Evolutionary conservation across 176 grass and related monocot species (phyloP), one percentile per base, ranked within the genome.

Genomic region (Phoenix dactylifera): DNA sequence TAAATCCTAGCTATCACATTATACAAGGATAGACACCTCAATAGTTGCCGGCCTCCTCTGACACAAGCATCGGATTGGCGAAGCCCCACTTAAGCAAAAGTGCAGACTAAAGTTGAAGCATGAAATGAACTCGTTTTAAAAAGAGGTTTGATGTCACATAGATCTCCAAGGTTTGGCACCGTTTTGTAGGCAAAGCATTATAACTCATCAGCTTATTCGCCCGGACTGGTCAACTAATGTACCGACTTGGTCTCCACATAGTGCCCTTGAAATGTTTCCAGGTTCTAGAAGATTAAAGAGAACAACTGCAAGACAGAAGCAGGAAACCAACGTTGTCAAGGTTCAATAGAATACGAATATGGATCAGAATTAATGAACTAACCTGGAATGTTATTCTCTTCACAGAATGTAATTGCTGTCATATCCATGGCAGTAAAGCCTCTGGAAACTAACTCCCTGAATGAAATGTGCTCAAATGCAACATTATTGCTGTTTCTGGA

Each of bases 281-380:
- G 87, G 70, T 28, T 98, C 88, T 68, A 83, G 69, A 51, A 98
- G 75, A 81, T 88, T 86, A 85, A 98, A 92, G 51, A 98, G 79
- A 59, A 98, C 76, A 76, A 98, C 93, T 98, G 84, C 82, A 83
- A 52, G 57, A 6, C 74, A 35, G 20, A 6, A 75, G 6, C 23
- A 44, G 18, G 7, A 44, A 44, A 14, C 1, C 5, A 44, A 1
- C 3, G 10, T 2, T 44, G 35, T 44, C 12, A 44, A 44, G 35
- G 35, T 44, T 44, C 35, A 12, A 44, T 44, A 44, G 35, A 44
- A 59, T 12, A 22, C 3, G 10, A 19, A 22, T 4, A 62, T 44
- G 3, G 30, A 48, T 19, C 15, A 15, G 3, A 14, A 35, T 14
- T 49, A 62, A 20, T 5, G 12, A 44, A 18, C 28, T 6, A 6